Evolutionary conservation across 805 yeast species (phyloP).

Genomic region (Maudiozyma saulgeensis): DNA sequence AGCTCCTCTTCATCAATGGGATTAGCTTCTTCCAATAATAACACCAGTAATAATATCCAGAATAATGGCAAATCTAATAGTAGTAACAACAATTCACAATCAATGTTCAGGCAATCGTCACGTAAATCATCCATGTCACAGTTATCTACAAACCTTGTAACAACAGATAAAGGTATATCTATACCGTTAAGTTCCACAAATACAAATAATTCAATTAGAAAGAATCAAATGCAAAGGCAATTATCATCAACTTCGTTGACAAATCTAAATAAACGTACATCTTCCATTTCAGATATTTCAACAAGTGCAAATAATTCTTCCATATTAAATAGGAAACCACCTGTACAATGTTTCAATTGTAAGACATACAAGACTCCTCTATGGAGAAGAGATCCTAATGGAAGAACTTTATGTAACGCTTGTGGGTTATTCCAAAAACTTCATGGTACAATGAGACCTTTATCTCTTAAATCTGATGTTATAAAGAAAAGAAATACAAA

Average conservation of each 20-base stretch:
- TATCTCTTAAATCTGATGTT: slow-evolving; percentile 83
- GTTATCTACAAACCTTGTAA: background rate
- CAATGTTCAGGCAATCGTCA: background rate
- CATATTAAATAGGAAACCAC: slow-evolving; percentile 20
- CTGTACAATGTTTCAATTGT: slow-evolving; percentile 69
- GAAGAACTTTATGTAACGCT: slow-evolving; percentile 90
- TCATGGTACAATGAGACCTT: slow-evolving; percentile 92
- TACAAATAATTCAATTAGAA: slow-evolving; percentile 23
- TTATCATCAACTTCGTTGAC: slow-evolving; percentile 23
- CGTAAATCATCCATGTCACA: slow-evolving; percentile 1
- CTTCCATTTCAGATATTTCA: slow-evolving; percentile 15
- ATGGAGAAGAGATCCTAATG: slow-evolving; percentile 90
- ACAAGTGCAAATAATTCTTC: slow-evolving; percentile 5
- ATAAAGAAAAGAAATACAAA: slow-evolving; percentile 62
- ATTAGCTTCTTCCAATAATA: background rate
- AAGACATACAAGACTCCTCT: slow-evolving; percentile 87
- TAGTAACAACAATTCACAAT: background rate
- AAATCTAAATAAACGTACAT: slow-evolving; percentile 16
- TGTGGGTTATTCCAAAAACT: slow-evolving; percentile 88
- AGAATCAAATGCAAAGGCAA: slow-evolving; percentile 18
- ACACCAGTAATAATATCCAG: background rate
- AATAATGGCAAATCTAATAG: background rate
- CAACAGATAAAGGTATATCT: slow-evolving; percentile 5
- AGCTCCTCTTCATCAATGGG: slow-evolving; percentile 1
- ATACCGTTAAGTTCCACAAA: slow-evolving; percentile 5